Evolutionary conservation across 1,284 basidiomycete species (phyloP).

Genomic region (Kalmanozyma brasiliensis): DNA sequence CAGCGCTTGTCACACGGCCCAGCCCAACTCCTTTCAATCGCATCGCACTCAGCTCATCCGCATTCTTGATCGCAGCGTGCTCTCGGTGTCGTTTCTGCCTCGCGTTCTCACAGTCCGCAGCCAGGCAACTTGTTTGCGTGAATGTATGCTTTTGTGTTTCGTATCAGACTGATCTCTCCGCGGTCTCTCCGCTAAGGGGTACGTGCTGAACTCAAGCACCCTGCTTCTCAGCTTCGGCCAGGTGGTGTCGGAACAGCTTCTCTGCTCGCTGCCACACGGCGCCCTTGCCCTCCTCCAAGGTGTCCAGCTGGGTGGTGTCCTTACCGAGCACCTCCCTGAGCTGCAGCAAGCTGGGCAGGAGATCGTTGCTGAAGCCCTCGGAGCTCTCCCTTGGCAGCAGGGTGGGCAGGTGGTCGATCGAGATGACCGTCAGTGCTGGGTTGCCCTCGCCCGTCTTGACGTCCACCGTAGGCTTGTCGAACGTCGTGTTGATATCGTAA

Average conservation of each 20-base stretch:
- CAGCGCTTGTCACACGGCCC: too few species aligned
- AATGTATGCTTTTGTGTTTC: not conserved
- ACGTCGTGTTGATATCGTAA: slow-evolving; percentile 94
- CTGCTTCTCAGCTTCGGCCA: slow-evolving; percentile 65
- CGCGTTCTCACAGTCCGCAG: too few species aligned
- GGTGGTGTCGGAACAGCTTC: slow-evolving; percentile 82
- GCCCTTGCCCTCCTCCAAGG: slow-evolving; percentile 61
- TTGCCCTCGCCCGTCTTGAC: slow-evolving; percentile 70
- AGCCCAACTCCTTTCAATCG: too few species aligned
- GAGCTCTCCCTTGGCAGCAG: slow-evolving; percentile 94
- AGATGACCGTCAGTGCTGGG: slow-evolving; percentile 80
- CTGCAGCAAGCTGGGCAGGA: slow-evolving; percentile 78
- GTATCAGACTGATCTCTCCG: too few species aligned
- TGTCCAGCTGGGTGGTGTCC: slow-evolving; percentile 39
- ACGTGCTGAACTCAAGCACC: too few species aligned
- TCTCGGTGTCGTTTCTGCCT: too few species aligned
- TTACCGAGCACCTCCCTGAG: slow-evolving; percentile 56
- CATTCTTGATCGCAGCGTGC: too few species aligned
- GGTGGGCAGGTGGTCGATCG: slow-evolving; percentile 97
- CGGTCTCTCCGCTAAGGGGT: too few species aligned
- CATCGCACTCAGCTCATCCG: too few species aligned
- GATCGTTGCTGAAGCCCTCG: slow-evolving; percentile 91
- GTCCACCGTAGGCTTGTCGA: slow-evolving; percentile 89
- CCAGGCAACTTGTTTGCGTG: too few species aligned
- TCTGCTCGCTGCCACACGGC: slow-evolving; percentile 90